Conservation (phyloP, 2,329 filamentous ascomycete species). For the Arachnomyces sp. region DNA sequence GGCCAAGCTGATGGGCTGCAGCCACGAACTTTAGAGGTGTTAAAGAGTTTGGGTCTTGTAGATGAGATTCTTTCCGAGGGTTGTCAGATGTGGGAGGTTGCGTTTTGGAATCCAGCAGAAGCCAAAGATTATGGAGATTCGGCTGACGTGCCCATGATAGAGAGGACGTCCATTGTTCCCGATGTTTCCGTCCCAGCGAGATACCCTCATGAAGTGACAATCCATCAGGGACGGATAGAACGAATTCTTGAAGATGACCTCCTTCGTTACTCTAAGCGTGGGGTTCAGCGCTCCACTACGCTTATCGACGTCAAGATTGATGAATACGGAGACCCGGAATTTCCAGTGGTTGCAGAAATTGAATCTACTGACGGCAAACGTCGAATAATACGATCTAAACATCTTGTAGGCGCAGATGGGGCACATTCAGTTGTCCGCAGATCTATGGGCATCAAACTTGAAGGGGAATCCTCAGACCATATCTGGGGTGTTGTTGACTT, state of each 20-base stretch:
- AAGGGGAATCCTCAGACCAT: constrained; percentile 61
- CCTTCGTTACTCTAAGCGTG: constrained; percentile 48
- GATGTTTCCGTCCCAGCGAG: constrained; percentile 57
- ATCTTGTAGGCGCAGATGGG: constrained; percentile 64
- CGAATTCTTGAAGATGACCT: constrained; percentile 60
- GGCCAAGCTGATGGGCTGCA: constrained; percentile 38
- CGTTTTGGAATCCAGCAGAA: constrained; percentile 59
- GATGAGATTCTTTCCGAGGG: constrained; percentile 33
- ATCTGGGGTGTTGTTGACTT: constrained; percentile 73
- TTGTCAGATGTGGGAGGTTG: constrained; percentile 45
- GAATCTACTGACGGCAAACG: constrained; percentile 19
- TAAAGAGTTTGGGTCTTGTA: constrained; percentile 34
- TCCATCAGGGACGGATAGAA: constrained; percentile 66
- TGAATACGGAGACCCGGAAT: constrained; percentile 35
- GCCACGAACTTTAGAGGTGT: constrained; percentile 35
- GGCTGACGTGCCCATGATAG: constrained; percentile 7
- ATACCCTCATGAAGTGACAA: constrained; percentile 61
- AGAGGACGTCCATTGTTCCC: constrained; percentile 48
- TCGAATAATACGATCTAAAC: constrained; percentile 53
- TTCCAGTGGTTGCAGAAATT: constrained; percentile 27
- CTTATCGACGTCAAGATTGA: constrained; percentile 55
- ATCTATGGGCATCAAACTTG: constrained; percentile 42
- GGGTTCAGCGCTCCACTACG: constrained; percentile 57
- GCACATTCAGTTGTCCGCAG: constrained; percentile 58
- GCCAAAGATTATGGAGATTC: constrained; percentile 35